Percentiles rank a stretch among this genome's conserved stretches.
phyloP scores from a whole-genome alignment of 805 yeast species.

The Blastobotrys robertii region DNA sequence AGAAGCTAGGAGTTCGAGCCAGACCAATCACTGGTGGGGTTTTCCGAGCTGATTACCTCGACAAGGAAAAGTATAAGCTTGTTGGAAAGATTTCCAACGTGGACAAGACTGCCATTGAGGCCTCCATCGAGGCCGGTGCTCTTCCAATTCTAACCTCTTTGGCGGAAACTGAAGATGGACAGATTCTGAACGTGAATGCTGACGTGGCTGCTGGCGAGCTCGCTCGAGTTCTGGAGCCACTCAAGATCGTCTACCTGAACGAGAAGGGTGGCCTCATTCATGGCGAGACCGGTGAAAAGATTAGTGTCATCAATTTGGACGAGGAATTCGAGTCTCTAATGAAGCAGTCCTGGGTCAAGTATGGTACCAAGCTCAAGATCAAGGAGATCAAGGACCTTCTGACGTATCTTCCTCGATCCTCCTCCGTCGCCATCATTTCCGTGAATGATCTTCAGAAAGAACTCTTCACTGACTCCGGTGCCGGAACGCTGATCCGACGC shows the following conservation, averaged over 20 bases:
- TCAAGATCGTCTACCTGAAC: conserved; percentile 89
- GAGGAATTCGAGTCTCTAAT: conserved; percentile 88
- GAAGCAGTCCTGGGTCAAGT: conserved; percentile 96
- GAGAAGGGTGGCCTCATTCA: conserved; percentile 97
- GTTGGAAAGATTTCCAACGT: conserved; percentile 87
- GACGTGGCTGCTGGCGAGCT: conserved; percentile 98
- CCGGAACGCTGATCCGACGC: conserved; percentile 96
- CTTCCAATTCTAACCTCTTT: conserved; percentile 91
- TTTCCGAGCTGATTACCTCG: conserved; percentile 84
- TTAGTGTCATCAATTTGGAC: conserved; percentile 84
- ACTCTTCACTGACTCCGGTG: conserved; percentile 96
- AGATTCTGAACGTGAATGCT: conserved; percentile 93
- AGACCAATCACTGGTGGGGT: conserved; percentile 98
- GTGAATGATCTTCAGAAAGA: conserved; percentile 94
- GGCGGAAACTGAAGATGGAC: conserved; percentile 96
- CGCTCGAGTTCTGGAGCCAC: conserved; percentile 93
- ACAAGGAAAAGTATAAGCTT: conserved; percentile 79
- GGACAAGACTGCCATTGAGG: conserved; percentile 82
- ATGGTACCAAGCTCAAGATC: conserved; percentile 95
- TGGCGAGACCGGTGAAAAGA: conserved; percentile 84
- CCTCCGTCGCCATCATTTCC: conserved; percentile 94
- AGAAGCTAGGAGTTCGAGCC: conserved; percentile 93
- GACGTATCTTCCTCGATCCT: conserved; percentile 90
- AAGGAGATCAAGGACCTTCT: conserved; percentile 92
- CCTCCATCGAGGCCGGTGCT: conserved; percentile 92